Evolutionary conservation across 2,329 filamentous ascomycete species (phyloP).

Genomic region (Colletotrichum tofieldiae): DNA sequence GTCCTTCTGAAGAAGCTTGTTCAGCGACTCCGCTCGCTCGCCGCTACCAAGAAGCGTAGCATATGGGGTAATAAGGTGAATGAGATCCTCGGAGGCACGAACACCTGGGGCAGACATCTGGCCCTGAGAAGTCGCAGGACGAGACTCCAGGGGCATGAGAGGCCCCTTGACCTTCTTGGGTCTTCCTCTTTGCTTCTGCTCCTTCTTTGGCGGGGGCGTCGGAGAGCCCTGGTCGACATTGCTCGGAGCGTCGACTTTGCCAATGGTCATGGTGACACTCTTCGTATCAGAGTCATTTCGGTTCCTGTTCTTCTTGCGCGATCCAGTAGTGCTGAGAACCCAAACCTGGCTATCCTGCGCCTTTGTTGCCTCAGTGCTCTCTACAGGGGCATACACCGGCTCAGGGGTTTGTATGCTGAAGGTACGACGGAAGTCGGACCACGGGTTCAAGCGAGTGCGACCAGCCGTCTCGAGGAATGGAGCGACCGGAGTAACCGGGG

Average conservation of each 20-base stretch:
- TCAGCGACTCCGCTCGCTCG: not conserved
- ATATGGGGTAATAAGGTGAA: slow-evolving; percentile 7
- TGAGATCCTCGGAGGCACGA: slow-evolving; percentile 10
- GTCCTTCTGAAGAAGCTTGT: slow-evolving; percentile 24
- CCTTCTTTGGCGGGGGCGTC: slow-evolving; percentile 19
- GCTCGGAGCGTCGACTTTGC: slow-evolving; percentile 22
- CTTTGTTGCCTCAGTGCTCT: not conserved
- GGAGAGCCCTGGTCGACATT: slow-evolving; percentile 25
- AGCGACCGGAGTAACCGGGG: not conserved
- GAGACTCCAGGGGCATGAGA: not conserved
- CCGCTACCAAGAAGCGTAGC: slow-evolving; percentile 7
- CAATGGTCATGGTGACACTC: slow-evolving; percentile 16
- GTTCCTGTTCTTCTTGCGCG: slow-evolving; percentile 26
- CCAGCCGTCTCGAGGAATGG: not conserved
- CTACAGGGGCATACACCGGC: not conserved
- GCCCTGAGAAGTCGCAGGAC: not conserved
- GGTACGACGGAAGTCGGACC: not conserved
- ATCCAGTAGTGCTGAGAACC: slow-evolving; percentile 11
- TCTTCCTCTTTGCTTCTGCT: slow-evolving; percentile 19
- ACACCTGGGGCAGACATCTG: not conserved
- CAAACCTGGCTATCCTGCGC: slow-evolving; percentile 8
- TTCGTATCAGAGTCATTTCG: not conserved
- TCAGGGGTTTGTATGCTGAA: slow-evolving; percentile 18
- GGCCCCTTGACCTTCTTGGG: slow-evolving; percentile 26
- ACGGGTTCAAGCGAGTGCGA: slow-evolving; percentile 21